A percentile compares a stretch with the other conserved stretches of the same genome.
phyloP scores from a whole-genome alignment of 1,139 yeast genomes.

The Blastobotrys persicus region DNA sequence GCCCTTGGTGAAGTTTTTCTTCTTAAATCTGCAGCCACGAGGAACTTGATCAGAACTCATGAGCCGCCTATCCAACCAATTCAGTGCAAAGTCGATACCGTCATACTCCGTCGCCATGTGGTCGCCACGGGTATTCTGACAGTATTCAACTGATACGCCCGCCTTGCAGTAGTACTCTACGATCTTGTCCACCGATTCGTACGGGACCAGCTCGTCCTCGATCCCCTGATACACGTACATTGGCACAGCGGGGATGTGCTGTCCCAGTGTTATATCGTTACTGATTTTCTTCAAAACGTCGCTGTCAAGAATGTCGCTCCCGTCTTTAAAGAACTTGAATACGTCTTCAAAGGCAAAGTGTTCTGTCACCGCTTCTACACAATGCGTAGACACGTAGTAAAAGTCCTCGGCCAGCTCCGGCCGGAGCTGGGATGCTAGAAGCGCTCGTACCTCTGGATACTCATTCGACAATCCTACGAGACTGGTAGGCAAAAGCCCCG shows the following conservation, averaged over 20 bases:
- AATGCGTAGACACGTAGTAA: conserved; percentile 17
- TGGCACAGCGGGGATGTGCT: conserved; percentile 26
- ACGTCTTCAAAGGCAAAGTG: background rate
- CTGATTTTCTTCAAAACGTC: conserved; percentile 1
- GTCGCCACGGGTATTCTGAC: conserved; percentile 21
- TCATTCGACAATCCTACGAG: conserved; percentile 30
- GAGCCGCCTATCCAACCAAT: conserved; percentile 19
- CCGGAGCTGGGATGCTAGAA: conserved; percentile 13
- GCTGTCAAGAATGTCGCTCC: conserved; percentile 1
- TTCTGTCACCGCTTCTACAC: conserved; percentile 14
- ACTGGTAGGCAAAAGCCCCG: conserved; percentile 31
- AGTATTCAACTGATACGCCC: conserved; percentile 29
- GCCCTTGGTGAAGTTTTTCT: too few species aligned
- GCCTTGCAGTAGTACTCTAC: conserved; percentile 28
- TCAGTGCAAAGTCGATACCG: conserved; percentile 21
- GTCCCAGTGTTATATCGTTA: conserved; percentile 23
- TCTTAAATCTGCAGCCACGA: too few species aligned
- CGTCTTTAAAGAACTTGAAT: background rate
- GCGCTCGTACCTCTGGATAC: conserved; percentile 24
- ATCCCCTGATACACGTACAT: conserved; percentile 30
- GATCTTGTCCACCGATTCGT: conserved; percentile 22
- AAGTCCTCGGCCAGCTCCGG: conserved; percentile 17
- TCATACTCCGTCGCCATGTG: conserved; percentile 18
- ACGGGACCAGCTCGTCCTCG: conserved; percentile 28
- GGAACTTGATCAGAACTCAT: too few species aligned